phyloP scores from a whole-genome alignment of 441 rosid genomes.

The Populus hybrid region DNA sequence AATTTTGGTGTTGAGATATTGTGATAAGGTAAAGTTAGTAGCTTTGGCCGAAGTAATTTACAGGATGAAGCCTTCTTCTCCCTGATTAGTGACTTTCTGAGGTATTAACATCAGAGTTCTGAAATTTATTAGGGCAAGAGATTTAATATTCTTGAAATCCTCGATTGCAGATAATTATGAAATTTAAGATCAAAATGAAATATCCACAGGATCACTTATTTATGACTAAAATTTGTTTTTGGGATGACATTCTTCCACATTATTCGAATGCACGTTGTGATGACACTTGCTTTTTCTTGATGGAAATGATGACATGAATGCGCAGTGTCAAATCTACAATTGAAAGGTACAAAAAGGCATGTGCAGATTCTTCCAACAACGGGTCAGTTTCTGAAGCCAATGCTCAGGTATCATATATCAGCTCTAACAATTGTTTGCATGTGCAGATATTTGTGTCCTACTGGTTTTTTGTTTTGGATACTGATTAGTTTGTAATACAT shows the following conservation, averaged over 20 bases:
- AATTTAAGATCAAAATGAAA: not conserved
- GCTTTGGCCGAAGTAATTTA: not conserved
- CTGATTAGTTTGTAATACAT: not conserved
- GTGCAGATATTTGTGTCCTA: not conserved
- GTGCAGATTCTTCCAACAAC: conserved; percentile 53
- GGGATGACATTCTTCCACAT: not conserved
- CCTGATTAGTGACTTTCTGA: not conserved
- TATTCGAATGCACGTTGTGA: not conserved
- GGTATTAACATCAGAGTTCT: not conserved
- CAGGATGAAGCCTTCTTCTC: not conserved
- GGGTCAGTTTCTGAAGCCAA: conserved; percentile 76
- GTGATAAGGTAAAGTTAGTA: not conserved
- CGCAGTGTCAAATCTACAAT: conserved; percentile 53
- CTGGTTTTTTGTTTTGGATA: not conserved
- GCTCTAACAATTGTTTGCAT: not conserved
- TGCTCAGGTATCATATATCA: conserved; percentile 59
- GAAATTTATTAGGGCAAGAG: not conserved
- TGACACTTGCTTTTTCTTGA: not conserved
- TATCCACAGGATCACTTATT: not conserved
- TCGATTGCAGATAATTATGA: not conserved
- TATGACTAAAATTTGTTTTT: not conserved
- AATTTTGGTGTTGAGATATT: not conserved
- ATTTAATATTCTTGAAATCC: not conserved
- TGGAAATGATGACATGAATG: not conserved
- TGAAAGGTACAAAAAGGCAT: conserved; percentile 86